Evolutionary conservation across 768 basidiomycete species (phyloP), one percentile per base, ranked within the genome.

Genomic region (Leccinellum rugosiceps): DNA sequence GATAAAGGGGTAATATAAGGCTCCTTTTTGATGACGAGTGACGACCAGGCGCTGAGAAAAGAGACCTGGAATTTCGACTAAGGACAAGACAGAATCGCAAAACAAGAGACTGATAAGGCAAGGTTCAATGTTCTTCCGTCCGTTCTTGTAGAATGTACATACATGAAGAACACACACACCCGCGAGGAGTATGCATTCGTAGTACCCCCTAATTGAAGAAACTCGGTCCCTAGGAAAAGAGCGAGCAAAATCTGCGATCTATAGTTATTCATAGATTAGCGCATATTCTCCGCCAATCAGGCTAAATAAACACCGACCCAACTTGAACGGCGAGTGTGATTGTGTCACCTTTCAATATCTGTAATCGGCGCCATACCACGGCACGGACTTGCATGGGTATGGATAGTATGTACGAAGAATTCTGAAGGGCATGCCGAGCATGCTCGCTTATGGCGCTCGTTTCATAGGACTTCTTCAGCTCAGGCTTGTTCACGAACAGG

Each of bases 131-230:
- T 17, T 3, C 14, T 19, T 53, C 19, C n/a, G 47, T 30, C 3
- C 1, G n/a, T 21, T 11, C 26, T 28, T 7, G 19, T 3, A 9
- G 21, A 17, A 34, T 17, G 35, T 32, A 72, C 82, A 32, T 67
- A 86, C 81, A 91, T 90, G 80, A 88, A 92, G 19, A 93, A 75
- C 23, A 87, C 77, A 72, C 90, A 85, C 41, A 88, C 89, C 19
- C 90, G 82, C n/a, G 86, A 84, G 53, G 62, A 66, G 53, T 60
- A 72, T n/a, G 55, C 52, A 17, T 45, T 50, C 2, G 81, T 80
- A 31, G 63, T 68, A 38, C 65, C 60, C 0, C 73, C 63, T 25
- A 78, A 56, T 13, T 70, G 67, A 58, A 77, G 76, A 71, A 80
- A 83, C 28, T 80, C 72, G 1, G 75, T 76, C 31, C 68, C 71